phyloP scores from a whole-genome alignment of 2,329 filamentous ascomycete genomes.

The Cordyceps pruinosa region DNA sequence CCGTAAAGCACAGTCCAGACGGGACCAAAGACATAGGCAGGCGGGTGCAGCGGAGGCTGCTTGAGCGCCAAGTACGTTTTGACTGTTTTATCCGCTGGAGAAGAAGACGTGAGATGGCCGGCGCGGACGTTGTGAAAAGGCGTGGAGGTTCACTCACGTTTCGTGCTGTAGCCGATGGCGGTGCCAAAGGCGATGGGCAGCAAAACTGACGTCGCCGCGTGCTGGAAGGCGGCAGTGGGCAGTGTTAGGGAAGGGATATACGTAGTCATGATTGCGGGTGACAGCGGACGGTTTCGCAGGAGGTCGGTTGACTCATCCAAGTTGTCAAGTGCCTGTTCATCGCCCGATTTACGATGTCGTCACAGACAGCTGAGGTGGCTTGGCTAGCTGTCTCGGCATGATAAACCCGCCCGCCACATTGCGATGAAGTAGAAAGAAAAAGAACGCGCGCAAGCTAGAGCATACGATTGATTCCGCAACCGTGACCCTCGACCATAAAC shows the following conservation, averaged over 20 bases:
- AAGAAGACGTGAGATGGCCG: not conserved
- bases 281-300: not conserved
- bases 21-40: slow-evolving; percentile 55
- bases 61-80: slow-evolving; percentile 58
- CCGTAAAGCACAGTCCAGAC: slow-evolving; percentile 62
- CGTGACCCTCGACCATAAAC: too few species aligned
- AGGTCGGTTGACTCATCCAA: not conserved
- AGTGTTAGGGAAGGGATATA: slow-evolving; percentile 73
- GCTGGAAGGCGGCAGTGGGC: slow-evolving; percentile 63
- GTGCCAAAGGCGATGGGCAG: slow-evolving; percentile 68
- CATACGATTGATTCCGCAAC: too few species aligned
- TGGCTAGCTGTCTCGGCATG: not conserved
- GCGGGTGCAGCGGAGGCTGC: slow-evolving; percentile 59
- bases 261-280: slow-evolving; percentile 56
- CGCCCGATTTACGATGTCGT: not conserved
- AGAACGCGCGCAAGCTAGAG: too few species aligned
- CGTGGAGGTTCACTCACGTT: slow-evolving; percentile 45
- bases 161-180: slow-evolving; percentile 62
- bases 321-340: not conserved
- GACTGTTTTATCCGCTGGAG: slow-evolving; percentile 49
- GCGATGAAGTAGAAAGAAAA: not conserved
- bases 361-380: not conserved
- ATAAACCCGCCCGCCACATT: not conserved
- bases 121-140: not conserved
- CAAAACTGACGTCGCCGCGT: slow-evolving; percentile 65